These are phyloP conservation scores for Vaccinium macrocarpon DNA, from an alignment of 148 eudicot species.

Conservation along the genomic window DNA sequence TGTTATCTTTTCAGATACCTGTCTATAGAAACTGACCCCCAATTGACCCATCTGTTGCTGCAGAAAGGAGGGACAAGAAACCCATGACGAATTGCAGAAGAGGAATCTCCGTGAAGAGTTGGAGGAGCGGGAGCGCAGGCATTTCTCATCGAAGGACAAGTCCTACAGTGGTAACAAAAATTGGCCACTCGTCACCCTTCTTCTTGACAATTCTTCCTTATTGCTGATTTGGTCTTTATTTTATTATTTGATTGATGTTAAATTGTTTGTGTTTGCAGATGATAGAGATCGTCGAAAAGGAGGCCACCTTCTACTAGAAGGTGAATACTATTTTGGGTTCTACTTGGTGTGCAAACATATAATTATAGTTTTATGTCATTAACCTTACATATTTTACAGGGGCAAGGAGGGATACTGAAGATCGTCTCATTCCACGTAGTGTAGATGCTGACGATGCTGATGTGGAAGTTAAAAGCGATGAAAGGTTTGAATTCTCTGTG, in stretches of 20 bases:
- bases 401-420: conserved; percentile 69
- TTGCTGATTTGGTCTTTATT: not conserved
- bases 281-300: conserved; percentile 88
- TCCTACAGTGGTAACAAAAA: conserved; percentile 36
- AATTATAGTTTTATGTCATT: not conserved
- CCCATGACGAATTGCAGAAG: conserved; percentile 75
- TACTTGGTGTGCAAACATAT: not conserved
- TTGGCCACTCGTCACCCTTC: not conserved
- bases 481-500: conserved; percentile 40
- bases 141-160: conserved; percentile 80
- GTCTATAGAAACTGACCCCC: not conserved
- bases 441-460: conserved; percentile 96
- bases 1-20: not conserved
- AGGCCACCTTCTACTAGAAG: conserved; percentile 77
- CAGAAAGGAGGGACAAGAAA: conserved; percentile 90
- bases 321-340: conserved; percentile 29
- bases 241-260: not conserved
- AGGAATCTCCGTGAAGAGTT: conserved; percentile 84
- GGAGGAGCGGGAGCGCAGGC: conserved; percentile 83
- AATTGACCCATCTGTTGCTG: conserved; percentile 11
- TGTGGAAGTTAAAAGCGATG: conserved; percentile 71
- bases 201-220: not conserved
- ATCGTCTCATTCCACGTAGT: conserved; percentile 63
- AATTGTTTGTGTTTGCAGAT: conserved; percentile 46
- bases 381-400: conserved; percentile 37